phyloP scores from a whole-genome alignment of 345 rosid species.

The Lumnitzera racemosa region DNA sequence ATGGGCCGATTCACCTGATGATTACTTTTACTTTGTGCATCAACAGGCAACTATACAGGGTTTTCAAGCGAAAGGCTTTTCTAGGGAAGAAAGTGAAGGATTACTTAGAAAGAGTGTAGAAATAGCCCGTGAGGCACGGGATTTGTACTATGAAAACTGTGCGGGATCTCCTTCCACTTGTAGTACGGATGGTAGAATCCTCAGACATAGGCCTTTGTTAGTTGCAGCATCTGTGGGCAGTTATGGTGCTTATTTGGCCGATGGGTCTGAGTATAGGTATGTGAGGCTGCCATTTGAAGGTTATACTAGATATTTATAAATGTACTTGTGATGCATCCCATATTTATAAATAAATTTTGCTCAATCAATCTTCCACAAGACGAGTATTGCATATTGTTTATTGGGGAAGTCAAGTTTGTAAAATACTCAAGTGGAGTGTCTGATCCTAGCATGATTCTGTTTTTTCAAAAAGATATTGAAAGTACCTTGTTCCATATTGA shows the following conservation, averaged over 20 bases:
- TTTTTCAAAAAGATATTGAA: too few relatives aligned
- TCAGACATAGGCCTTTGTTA: slow-evolving; percentile 42
- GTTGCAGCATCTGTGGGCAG: slow-evolving; percentile 90
- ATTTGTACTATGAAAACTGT: slow-evolving; percentile 48
- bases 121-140: slow-evolving; percentile 78
- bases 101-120: slow-evolving; percentile 66
- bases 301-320: too few relatives aligned
- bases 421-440: too few relatives aligned
- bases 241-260: slow-evolving; percentile 92
- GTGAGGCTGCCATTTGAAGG: too few relatives aligned
- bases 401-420: too few relatives aligned
- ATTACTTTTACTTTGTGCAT: background rate
- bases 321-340: too few relatives aligned
- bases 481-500: too few relatives aligned
- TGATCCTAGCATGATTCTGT: too few relatives aligned
- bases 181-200: slow-evolving; percentile 13
- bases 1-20: too few relatives aligned
- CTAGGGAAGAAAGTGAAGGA: slow-evolving; percentile 57
- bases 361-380: too few relatives aligned
- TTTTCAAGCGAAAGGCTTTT: slow-evolving; percentile 66
- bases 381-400: too few relatives aligned
- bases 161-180: slow-evolving; percentile 45
- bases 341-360: too few relatives aligned
- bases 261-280: slow-evolving; percentile 90
- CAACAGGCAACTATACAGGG: slow-evolving; percentile 83